phyloP scores from a whole-genome alignment of 257 asterid genomes.

The Forsythia suspensa region DNA sequence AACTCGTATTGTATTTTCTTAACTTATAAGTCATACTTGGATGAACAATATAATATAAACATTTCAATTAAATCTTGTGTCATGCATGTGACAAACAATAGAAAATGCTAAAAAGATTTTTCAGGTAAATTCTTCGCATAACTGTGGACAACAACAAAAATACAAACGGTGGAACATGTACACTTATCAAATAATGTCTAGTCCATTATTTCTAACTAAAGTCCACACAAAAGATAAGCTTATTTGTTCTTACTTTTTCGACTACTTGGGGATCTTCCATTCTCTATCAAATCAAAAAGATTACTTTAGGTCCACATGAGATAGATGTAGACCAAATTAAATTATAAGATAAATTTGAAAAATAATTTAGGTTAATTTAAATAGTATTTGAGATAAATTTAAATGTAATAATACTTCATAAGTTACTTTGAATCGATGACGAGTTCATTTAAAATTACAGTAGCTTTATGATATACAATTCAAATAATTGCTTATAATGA shows the following conservation, averaged over 20 bases:
- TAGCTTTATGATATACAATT: too few relatives aligned
- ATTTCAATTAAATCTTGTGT: too few relatives aligned
- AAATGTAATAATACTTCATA: too few relatives aligned
- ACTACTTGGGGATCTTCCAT: background rate
- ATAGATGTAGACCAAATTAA: background rate
- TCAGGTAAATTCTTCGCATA: background rate
- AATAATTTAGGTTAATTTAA: too few relatives aligned
- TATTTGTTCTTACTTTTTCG: background rate
- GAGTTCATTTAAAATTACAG: too few relatives aligned
- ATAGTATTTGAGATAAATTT: too few relatives aligned
- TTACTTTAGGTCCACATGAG: background rate
- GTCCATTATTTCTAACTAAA: background rate
- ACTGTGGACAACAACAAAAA: background rate
- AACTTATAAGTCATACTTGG: background rate
- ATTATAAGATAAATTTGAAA: too few relatives aligned
- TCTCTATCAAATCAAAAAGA: background rate
- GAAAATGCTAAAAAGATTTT: background rate
- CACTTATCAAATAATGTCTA: background rate
- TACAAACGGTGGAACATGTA: background rate
- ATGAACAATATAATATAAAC: too few relatives aligned
- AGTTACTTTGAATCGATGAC: too few relatives aligned
- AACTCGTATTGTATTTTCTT: background rate
- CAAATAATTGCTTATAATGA: too few relatives aligned
- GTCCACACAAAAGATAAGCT: background rate
- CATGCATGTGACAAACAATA: background rate